phyloP scores from a whole-genome alignment of 352 stramenopile species.

The Phytophthora constricta region DNA sequence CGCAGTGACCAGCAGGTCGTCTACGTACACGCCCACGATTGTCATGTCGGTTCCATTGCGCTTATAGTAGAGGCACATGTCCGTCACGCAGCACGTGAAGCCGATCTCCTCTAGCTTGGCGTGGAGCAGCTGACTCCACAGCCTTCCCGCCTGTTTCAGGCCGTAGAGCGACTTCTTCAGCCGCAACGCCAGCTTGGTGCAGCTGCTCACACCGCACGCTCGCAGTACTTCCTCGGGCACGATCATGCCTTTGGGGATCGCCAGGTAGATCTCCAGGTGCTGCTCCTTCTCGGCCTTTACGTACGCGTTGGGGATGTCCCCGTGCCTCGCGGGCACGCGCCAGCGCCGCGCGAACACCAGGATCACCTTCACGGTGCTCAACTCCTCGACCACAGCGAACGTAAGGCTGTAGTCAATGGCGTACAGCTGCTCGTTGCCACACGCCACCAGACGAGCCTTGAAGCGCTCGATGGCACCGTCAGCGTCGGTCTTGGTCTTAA shows the following conservation, averaged over 20 bases:
- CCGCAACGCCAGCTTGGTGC: neutral
- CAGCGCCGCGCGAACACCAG: conserved; percentile 10
- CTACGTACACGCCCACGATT: conserved; percentile 35
- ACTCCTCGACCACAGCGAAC: conserved; percentile 30
- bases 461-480: conserved; percentile 17
- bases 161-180: neutral
- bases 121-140: conserved; percentile 7
- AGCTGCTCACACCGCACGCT: neutral
- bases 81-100: neutral
- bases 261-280: conserved; percentile 30
- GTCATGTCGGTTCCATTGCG: neutral
- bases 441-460: conserved; percentile 23
- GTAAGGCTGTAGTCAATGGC: conserved; percentile 23
- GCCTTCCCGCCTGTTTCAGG: neutral
- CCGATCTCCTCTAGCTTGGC: neutral
- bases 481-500: neutral
- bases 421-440: conserved; percentile 25
- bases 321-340: conserved; percentile 18
- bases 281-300: conserved; percentile 24
- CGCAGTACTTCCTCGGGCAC: neutral
- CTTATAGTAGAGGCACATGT: neutral
- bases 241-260: conserved; percentile 12
- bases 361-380: conserved; percentile 20
- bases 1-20: conserved; percentile 39
- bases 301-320: conserved; percentile 43